Conservation (phyloP, 2,329 filamentous ascomycete species). For the Venturia effusa region DNA sequence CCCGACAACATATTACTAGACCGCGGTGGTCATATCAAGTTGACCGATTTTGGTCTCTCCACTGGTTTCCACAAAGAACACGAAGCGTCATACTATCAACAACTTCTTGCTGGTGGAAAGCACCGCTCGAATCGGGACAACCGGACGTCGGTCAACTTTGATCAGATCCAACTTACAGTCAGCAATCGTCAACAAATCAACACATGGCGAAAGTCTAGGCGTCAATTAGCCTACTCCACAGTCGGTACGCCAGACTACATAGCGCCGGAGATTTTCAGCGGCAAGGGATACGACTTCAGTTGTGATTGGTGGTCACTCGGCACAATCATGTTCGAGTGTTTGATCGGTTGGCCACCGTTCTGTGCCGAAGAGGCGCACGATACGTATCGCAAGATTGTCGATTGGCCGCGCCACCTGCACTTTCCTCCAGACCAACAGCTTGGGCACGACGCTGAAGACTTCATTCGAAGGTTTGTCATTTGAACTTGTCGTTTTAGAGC, state of each 20-base stretch:
- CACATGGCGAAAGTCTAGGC: conserved; percentile 92
- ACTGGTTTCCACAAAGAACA: conserved; percentile 97
- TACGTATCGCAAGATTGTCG: conserved; percentile 98
- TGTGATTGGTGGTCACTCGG: conserved; percentile 99
- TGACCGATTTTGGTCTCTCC: conserved; percentile 95
- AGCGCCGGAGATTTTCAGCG: conserved; percentile 94
- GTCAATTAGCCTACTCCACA: conserved; percentile 94
- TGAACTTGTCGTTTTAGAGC: too few relatives aligned
- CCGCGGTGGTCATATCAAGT: conserved; percentile 89
- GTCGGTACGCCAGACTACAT: conserved; percentile 98
- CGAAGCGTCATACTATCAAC: conserved; percentile 97
- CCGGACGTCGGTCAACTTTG: conserved; percentile 86
- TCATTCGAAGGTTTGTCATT: conserved; percentile 69
- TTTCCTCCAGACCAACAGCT: conserved; percentile 93
- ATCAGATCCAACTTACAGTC: conserved; percentile 96
- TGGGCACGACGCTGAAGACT: conserved; percentile 76
- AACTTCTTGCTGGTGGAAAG: conserved; percentile 64
- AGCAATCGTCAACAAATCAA: conserved; percentile 98
- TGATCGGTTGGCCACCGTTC: conserved; percentile 98
- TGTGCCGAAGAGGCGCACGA: conserved; percentile 96
- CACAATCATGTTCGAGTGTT: conserved; percentile 98
- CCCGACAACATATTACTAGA: conserved; percentile 97
- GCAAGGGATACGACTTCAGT: conserved; percentile 89
- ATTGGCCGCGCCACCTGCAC: conserved; percentile 91
- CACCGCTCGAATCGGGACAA: conserved; percentile 46